Base-by-base conservation (phyloP, 225 moss, liverwort and hornwort species). In the Sphagnum contortum region DNA sequence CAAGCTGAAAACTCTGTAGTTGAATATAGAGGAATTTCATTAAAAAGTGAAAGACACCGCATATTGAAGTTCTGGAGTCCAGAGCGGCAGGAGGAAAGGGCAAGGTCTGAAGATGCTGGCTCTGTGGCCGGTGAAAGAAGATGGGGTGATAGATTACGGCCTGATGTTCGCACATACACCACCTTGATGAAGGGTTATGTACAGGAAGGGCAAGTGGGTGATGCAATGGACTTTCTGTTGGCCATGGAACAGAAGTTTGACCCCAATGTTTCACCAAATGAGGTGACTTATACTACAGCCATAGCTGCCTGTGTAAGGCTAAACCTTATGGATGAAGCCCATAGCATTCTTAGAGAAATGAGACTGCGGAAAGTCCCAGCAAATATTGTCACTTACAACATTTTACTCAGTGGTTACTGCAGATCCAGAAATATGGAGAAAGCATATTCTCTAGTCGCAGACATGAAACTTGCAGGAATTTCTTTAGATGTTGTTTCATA, bases 161-260 rank as follows among this genome's bases (percentile, higher is more conserved):
- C 96, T 0, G 80, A 93, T 45, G 92, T 89, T 48, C 87, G 92
- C 51, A 92, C 92, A 0, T 88, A 89, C 75, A 98, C 96, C 12
- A 98, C 87, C 5, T 71, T 98, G 66, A 98, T 98, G 93, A 98
- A 93, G 57, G 96, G 96, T 0, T 98, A 98, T 5, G 81, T 98
- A 44, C 85, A 82, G 70, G 77, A 73, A 5, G 96, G 85, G 44
- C 72, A 90, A 62, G 67, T 90, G 63, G 81, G 81, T 75, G 93
- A 98, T 64, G 92, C 96, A 0, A 83, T 93, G 75, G 87, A 84
- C 75, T 77, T 90, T 59, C 73, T 98, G 59, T 54, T 82, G 11
- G 87, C 90, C 8, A 98, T 98, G 96, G 87, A 88, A 65, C 70
- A 9, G 57, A 60, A 70, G 12, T 71, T 78, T 47, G 92, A 92